These are phyloP conservation scores for Gracilaria gracilis DNA, from an alignment of 23 red algal species.

Conservation along the genomic window DNA sequence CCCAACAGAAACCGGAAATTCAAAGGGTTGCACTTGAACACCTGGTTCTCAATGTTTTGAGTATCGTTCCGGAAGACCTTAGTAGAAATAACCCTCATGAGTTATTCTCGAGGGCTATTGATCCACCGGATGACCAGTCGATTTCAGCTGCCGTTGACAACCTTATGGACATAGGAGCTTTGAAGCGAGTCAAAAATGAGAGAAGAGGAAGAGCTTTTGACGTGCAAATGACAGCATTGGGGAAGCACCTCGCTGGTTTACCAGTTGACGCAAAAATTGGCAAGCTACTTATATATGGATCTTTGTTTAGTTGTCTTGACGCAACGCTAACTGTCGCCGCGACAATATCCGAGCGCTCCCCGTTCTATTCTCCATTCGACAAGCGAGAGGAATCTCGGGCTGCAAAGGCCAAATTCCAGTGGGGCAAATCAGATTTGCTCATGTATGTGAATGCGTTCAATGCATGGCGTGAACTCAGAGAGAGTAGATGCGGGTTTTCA, in stretches of 20 bases:
- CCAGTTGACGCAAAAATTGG: slow-evolving; percentile 88
- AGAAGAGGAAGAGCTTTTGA: neutral
- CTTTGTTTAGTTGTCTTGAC: slow-evolving; percentile 81
- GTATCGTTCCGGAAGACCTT: slow-evolving; percentile 47
- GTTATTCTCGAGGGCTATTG: slow-evolving; percentile 74
- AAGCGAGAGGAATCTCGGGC: slow-evolving; percentile 54
- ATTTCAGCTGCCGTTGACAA: slow-evolving; percentile 54
- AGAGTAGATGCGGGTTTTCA: slow-evolving; percentile 11
- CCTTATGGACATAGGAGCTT: slow-evolving; percentile 69
- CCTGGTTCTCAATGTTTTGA: slow-evolving; percentile 67
- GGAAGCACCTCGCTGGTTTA: slow-evolving; percentile 73
- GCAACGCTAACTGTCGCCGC: slow-evolving; percentile 76
- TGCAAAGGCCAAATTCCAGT: slow-evolving; percentile 53
- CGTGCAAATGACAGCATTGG: slow-evolving; percentile 76
- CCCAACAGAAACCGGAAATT: slow-evolving; percentile 78
- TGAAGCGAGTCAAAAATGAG: slow-evolving; percentile 27
- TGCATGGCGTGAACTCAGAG: slow-evolving; percentile 65
- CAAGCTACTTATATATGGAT: slow-evolving; percentile 84
- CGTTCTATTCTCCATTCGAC: slow-evolving; percentile 77
- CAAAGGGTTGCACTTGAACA: slow-evolving; percentile 77
- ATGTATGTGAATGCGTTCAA: slow-evolving; percentile 66
- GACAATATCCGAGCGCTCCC: slow-evolving; percentile 70
- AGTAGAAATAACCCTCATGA: slow-evolving; percentile 38
- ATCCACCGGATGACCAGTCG: slow-evolving; percentile 64
- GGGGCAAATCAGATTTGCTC: slow-evolving; percentile 80